Percentiles rank a stretch among this genome's conserved stretches.
Evolutionary conservation across 2,329 filamentous ascomycete genomes (phyloP).

Genomic region (Fusarium euwallaceae): DNA sequence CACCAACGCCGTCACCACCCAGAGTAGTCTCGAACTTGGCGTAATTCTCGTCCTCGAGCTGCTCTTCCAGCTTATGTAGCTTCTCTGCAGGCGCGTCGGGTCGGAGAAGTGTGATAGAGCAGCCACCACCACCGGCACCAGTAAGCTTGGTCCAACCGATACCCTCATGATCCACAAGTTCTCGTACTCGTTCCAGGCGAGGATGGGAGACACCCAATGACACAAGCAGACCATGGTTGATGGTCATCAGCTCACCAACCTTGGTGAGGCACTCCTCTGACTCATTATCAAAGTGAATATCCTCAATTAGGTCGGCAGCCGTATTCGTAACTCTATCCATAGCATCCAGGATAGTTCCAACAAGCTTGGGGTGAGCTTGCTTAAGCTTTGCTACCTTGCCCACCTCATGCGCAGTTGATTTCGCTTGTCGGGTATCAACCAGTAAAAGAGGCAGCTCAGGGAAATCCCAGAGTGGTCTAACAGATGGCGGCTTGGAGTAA

Average conservation of each 20-base stretch:
- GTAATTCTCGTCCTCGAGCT: slow-evolving; percentile 80
- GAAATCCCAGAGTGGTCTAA: slow-evolving; percentile 85
- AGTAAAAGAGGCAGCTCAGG: slow-evolving; percentile 91
- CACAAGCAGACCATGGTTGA: slow-evolving; percentile 95
- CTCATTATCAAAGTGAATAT: slow-evolving; percentile 76
- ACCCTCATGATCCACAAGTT: slow-evolving; percentile 88
- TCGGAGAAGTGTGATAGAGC: slow-evolving; percentile 90
- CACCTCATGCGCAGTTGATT: slow-evolving; percentile 88
- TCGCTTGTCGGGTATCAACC: slow-evolving; percentile 88
- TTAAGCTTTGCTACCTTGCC: slow-evolving; percentile 84
- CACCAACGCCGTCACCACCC: slow-evolving; percentile 92
- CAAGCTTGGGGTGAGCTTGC: slow-evolving; percentile 79
- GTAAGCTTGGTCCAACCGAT: slow-evolving; percentile 99
- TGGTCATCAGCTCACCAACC: slow-evolving; percentile 88
- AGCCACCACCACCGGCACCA: slow-evolving; percentile 94
- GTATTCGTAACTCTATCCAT: slow-evolving; percentile 80
- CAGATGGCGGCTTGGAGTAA: slow-evolving; percentile 80
- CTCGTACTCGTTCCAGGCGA: slow-evolving; percentile 89
- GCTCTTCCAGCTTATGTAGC: slow-evolving; percentile 73
- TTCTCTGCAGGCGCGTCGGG: slow-evolving; percentile 70
- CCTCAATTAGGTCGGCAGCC: slow-evolving; percentile 66
- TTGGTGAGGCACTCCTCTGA: slow-evolving; percentile 75
- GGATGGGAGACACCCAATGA: slow-evolving; percentile 95
- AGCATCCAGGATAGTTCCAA: slow-evolving; percentile 84
- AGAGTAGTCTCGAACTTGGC: slow-evolving; percentile 89